phyloP scores from a whole-genome alignment of 306 rosid genomes.

The Argentina anserina region DNA sequence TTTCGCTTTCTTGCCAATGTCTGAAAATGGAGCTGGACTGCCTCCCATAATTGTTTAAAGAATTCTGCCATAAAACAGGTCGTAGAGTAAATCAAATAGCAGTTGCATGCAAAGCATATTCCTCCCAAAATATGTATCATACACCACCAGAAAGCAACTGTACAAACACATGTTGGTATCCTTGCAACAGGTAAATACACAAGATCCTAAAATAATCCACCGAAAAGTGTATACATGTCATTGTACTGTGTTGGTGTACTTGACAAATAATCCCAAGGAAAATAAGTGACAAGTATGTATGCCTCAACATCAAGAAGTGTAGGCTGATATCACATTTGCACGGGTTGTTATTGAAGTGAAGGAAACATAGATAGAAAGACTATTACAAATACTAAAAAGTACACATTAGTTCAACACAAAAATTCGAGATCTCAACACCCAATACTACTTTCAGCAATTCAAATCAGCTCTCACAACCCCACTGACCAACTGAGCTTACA shows the following conservation, averaged over 20 bases:
- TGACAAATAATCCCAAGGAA: neutral
- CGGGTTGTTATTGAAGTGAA: no score
- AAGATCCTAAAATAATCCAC: neutral
- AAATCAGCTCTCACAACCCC: neutral
- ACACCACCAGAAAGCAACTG: neutral
- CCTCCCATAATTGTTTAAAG: conserved; percentile 55
- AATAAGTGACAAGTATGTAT: neutral
- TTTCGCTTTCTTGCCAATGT: conserved; percentile 79
- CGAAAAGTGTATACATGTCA: neutral
- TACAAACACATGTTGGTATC: neutral
- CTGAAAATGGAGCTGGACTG: conserved; percentile 85
- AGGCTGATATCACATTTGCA: neutral
- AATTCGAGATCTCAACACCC: neutral
- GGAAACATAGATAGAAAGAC: neutral
- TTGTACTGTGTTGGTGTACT: neutral
- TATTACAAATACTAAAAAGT: neutral
- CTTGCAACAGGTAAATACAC: neutral
- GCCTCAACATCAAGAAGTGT: neutral
- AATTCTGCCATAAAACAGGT: neutral
- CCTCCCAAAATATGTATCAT: neutral
- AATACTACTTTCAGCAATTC: neutral
- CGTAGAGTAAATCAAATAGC: neutral
- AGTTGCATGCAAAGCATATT: neutral
- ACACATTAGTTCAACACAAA: neutral
- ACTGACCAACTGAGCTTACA: neutral